phyloP scores from a whole-genome alignment of 2,329 filamentous ascomycete genomes.

The Orbilia ellipsospora region DNA sequence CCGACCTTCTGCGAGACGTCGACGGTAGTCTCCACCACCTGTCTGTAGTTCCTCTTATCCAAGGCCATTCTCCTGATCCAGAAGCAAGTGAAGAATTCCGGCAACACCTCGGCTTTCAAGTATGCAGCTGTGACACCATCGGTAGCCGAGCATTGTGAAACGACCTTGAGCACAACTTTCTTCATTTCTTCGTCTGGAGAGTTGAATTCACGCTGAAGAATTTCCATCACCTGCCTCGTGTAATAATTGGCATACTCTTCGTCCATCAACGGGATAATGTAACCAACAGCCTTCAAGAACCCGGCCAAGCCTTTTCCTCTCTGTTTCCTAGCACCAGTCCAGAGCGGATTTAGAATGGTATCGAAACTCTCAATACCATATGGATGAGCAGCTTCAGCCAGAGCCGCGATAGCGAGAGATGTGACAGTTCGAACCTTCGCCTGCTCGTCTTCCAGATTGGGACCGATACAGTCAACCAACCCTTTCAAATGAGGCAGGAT shows the following conservation, averaged over 20 bases:
- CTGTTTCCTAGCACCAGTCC: slow-evolving; percentile 96
- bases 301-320: slow-evolving; percentile 94
- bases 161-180: slow-evolving; percentile 96
- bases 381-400: slow-evolving; percentile 95
- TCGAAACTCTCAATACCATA: slow-evolving; percentile 99
- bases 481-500: slow-evolving; percentile 95
- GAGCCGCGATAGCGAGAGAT: slow-evolving; percentile 89
- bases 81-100: slow-evolving; percentile 98
- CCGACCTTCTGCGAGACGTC: slow-evolving; percentile 98
- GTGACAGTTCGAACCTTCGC: slow-evolving; percentile 98
- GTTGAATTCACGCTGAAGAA: slow-evolving; percentile 91
- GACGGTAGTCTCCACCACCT: slow-evolving; percentile 97
- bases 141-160: slow-evolving; percentile 93
- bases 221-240: slow-evolving; percentile 98
- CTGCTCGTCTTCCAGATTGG: slow-evolving; percentile 96
- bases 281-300: slow-evolving; percentile 96
- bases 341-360: slow-evolving; percentile 94
- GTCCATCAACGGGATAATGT: slow-evolving; percentile 98
- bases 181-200: slow-evolving; percentile 99
- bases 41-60: slow-evolving; percentile 96
- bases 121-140: slow-evolving; percentile 95
- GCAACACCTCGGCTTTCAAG: slow-evolving; percentile 91
- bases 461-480: slow-evolving; percentile 93
- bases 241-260: slow-evolving; percentile 99
- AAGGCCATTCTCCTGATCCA: slow-evolving; percentile 97